Conservation (phyloP, 768 basidiomycete genomes). For the Fomitopsis serialis region DNA sequence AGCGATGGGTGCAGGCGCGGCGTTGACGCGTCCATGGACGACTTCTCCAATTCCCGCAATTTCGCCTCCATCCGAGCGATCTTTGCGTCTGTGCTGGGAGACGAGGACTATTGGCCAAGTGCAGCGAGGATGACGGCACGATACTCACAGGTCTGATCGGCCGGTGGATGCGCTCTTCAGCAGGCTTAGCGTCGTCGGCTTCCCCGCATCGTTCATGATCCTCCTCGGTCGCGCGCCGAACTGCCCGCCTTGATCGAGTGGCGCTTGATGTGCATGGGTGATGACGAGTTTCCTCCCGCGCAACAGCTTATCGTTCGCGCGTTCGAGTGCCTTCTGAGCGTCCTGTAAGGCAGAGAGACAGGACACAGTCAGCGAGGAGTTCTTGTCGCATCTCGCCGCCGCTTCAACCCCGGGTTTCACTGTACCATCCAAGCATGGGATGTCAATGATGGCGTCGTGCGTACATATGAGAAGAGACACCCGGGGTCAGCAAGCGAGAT, state of each 20-base stretch:
- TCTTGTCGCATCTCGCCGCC: background rate
- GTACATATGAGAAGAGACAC: conserved; percentile 27
- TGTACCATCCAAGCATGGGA: background rate
- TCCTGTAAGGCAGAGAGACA: conserved; percentile 45
- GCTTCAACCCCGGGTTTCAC: conserved; percentile 21
- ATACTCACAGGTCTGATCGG: conserved; percentile 40
- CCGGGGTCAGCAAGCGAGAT: conserved; percentile 42
- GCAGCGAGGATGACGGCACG: background rate
- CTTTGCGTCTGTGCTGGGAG: conserved; percentile 69
- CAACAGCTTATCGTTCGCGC: conserved; percentile 73
- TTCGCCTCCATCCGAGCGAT: conserved; percentile 98
- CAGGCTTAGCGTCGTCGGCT: conserved; percentile 84
- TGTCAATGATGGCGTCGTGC: conserved; percentile 12
- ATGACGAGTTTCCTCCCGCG: conserved; percentile 87
- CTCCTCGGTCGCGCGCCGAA: conserved; percentile 28
- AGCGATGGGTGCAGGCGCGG: conserved; percentile 15
- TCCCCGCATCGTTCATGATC: conserved; percentile 49
- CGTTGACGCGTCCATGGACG: conserved; percentile 9
- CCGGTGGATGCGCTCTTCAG: conserved; percentile 63
- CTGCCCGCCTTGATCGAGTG: conserved; percentile 26
- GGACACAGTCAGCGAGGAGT: background rate
- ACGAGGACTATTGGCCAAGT: background rate
- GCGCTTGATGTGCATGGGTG: conserved; percentile 89
- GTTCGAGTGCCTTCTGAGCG: conserved; percentile 68
- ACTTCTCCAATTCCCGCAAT: conserved; percentile 67